These are phyloP conservation scores for Penicillium riverlandense DNA, from an alignment of 495 filamentous ascomycete genomes.

Conservation along the genomic window DNA sequence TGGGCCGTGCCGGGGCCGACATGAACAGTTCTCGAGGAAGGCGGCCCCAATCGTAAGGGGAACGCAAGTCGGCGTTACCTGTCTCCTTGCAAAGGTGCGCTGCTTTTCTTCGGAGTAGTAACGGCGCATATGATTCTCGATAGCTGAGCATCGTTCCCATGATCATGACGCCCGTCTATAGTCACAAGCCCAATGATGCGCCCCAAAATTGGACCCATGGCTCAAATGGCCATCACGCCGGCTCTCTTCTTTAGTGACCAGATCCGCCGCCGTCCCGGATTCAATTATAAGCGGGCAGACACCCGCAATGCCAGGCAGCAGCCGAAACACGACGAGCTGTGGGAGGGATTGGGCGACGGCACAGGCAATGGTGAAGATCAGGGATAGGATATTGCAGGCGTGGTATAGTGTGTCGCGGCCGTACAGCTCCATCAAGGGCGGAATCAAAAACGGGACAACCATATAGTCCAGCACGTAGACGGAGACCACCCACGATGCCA, in stretches of 20 bases:
- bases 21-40: background rate
- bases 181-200: background rate
- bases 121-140: background rate
- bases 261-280: conserved; percentile 35
- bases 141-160: too few relatives aligned
- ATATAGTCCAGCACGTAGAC: conserved; percentile 73
- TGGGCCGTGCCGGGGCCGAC: conserved; percentile 18
- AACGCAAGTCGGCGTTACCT: conserved; percentile 32
- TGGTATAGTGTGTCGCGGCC: conserved; percentile 42
- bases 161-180: too few relatives aligned
- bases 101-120: conserved; percentile 42
- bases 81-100: conserved; percentile 46
- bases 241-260: conserved; percentile 38
- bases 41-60: conserved; percentile 5
- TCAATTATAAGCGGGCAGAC: conserved; percentile 38
- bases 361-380: conserved; percentile 50
- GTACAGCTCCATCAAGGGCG: conserved; percentile 56
- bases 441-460: conserved; percentile 61
- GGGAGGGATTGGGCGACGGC: conserved; percentile 40
- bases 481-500: conserved; percentile 56
- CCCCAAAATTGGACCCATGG: background rate
- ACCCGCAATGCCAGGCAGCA: conserved; percentile 46
- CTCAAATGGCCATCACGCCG: background rate
- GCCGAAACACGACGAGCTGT: conserved; percentile 48
- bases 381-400: conserved; percentile 40